Percentiles rank a stretch among this genome's conserved stretches.
These are phyloP conservation scores for Phytophthora chlamydospora DNA, from an alignment of 352 stramenopile species.

Conservation along the genomic window DNA sequence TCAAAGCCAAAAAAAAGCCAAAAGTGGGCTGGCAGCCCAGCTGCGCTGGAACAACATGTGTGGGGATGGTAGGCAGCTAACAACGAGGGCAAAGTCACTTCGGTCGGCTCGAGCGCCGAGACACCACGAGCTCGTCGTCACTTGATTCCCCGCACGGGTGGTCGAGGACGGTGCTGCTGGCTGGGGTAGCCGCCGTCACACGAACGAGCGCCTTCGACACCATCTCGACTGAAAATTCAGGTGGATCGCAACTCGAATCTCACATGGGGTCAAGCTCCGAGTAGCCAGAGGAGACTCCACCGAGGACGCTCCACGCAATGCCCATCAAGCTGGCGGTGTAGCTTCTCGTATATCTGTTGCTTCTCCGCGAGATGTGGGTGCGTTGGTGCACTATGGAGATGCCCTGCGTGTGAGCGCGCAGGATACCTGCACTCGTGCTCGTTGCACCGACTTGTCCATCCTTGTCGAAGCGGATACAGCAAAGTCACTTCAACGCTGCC, in stretches of 20 bases:
- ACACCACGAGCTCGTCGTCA: conserved; percentile 4
- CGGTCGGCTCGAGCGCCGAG: background rate
- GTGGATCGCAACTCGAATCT: conserved; percentile 15
- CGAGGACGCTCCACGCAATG: conserved; percentile 8
- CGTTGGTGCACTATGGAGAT: conserved; percentile 5
- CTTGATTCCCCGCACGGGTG: conserved; percentile 5
- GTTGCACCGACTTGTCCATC: conserved; percentile 24
- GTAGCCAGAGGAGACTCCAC: conserved; percentile 19
- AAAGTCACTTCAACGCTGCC: conserved; percentile 2
- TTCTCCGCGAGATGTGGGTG: conserved; percentile 24
- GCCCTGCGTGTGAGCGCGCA: background rate
- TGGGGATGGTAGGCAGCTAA: conserved; percentile 15
- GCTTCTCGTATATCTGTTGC: conserved; percentile 23
- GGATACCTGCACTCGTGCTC: background rate
- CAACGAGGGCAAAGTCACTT: conserved; percentile 8
- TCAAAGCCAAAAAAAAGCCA: conserved; percentile 9
- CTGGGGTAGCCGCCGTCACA: conserved; percentile 1
- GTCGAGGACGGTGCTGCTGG: background rate
- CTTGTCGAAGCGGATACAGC: conserved; percentile 3
- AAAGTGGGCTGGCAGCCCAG: conserved; percentile 20
- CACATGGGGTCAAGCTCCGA: conserved; percentile 17
- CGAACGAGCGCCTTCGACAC: background rate
- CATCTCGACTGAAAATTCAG: conserved; percentile 28
- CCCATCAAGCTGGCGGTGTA: background rate
- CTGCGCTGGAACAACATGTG: conserved; percentile 33